These are phyloP conservation scores for Phialophora macrospora DNA, from an alignment of 2,329 filamentous ascomycete species.

Conservation along the genomic window DNA sequence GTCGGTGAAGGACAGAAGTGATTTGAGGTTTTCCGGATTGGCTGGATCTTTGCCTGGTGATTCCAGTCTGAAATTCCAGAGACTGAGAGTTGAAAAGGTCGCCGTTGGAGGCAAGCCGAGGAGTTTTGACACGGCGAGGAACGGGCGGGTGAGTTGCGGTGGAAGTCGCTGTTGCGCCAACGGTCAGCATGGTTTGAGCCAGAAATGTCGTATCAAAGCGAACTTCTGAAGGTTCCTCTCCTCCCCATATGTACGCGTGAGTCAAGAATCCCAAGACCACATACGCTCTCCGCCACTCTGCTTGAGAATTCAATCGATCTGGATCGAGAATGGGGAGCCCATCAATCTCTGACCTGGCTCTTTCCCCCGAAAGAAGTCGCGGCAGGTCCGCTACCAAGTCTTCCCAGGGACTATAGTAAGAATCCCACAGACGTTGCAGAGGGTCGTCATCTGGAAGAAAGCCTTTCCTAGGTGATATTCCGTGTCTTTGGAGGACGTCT, in stretches of 20 bases:
- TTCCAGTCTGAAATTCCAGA: conserved; percentile 48
- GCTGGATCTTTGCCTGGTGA: conserved; percentile 41
- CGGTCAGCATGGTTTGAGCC: conserved; percentile 9
- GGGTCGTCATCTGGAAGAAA: conserved; percentile 82
- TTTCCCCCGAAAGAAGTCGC: conserved; percentile 73
- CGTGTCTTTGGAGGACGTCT: conserved; percentile 16
- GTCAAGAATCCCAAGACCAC: conserved; percentile 74
- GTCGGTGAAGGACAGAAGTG: conserved; percentile 47
- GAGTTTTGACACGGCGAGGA: conserved; percentile 46
- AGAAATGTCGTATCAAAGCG: background rate
- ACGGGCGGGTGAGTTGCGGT: conserved; percentile 45
- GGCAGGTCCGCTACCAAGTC: conserved; percentile 77
- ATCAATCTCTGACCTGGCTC: conserved; percentile 75
- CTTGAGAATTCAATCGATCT: conserved; percentile 72
- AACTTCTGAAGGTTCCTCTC: conserved; percentile 70
- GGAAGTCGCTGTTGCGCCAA: conserved; percentile 43
- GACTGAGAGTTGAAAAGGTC: conserved; percentile 50
- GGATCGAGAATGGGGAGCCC: conserved; percentile 79
- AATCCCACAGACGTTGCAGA: conserved; percentile 73
- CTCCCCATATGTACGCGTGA: conserved; percentile 86
- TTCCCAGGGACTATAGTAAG: conserved; percentile 93
- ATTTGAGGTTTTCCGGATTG: conserved; percentile 46
- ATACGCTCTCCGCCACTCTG: conserved; percentile 87
- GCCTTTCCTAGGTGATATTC: conserved; percentile 59
- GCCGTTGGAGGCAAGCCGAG: conserved; percentile 49